These are phyloP conservation scores for Erigeron philadelphicus DNA, from an alignment of 140 eudicot species.

Conservation along the genomic window DNA sequence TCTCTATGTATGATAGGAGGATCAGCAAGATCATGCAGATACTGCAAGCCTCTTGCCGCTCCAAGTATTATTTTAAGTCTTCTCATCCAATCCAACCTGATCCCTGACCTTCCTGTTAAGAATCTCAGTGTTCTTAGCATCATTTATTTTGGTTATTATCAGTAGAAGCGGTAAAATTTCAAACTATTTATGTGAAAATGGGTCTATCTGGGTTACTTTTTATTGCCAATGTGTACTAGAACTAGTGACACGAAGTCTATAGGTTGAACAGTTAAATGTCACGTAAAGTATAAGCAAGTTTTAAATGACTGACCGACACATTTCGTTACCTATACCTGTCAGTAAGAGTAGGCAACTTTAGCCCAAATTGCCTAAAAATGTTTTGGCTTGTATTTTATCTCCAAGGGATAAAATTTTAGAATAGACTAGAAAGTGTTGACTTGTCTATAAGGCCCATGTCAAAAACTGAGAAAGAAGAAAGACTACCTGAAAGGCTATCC, in stretches of 20 bases:
- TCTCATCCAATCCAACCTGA: conserved; percentile 65
- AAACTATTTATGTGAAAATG: not conserved
- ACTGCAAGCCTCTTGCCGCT: conserved; percentile 68
- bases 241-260: too few species aligned
- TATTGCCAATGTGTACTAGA: too few species aligned
- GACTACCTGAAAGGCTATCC: conserved; percentile 58
- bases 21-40: conserved; percentile 66
- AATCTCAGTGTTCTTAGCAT: not conserved
- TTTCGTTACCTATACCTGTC: too few species aligned
- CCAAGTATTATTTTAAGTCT: conserved; percentile 61
- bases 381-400: too few species aligned
- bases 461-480: not conserved
- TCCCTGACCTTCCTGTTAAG: conserved; percentile 59
- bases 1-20: conserved; percentile 85
- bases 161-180: not conserved
- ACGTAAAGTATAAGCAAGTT: too few species aligned
- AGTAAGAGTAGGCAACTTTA: too few species aligned
- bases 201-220: not conserved
- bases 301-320: too few species aligned
- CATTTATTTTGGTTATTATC: not conserved
- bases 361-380: too few species aligned
- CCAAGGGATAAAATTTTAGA: too few species aligned
- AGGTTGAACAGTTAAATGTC: too few species aligned
- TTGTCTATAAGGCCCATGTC: too few species aligned
- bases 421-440: too few species aligned